These are phyloP conservation scores for Zasmidium citrigriseum DNA, from an alignment of 2,329 filamentous ascomycete genomes.

Conservation along the genomic window DNA sequence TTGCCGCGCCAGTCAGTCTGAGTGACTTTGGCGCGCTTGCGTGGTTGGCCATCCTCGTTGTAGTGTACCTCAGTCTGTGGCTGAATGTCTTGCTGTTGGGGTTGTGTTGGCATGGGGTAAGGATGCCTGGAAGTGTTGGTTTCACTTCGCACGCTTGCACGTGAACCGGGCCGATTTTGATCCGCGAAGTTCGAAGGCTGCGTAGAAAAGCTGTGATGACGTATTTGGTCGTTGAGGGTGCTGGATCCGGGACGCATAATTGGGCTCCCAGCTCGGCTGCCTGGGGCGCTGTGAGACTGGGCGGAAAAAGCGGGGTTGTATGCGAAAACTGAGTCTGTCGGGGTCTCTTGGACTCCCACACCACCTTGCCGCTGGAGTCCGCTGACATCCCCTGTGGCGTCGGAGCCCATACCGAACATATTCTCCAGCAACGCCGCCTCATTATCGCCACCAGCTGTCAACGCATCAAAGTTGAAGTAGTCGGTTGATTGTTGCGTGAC, in stretches of 20 bases:
- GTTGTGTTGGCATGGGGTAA: not conserved
- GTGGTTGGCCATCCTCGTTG: constrained; percentile 58
- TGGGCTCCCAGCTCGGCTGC: constrained; percentile 48
- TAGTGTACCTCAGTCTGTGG: constrained; percentile 29
- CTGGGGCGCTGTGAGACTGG: constrained; percentile 37
- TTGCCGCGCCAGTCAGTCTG: constrained; percentile 72
- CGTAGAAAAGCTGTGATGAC: constrained; percentile 36
- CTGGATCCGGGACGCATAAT: constrained; percentile 44
- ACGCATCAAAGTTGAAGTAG: constrained; percentile 30
- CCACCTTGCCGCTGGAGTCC: constrained; percentile 23
- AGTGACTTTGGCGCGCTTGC: constrained; percentile 79
- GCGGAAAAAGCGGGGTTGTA: constrained; percentile 37
- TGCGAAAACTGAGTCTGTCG: constrained; percentile 29
- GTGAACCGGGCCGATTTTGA: constrained; percentile 35
- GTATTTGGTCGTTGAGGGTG: constrained; percentile 30
- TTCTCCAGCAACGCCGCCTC: constrained; percentile 30
- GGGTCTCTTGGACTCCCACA: constrained; percentile 35
- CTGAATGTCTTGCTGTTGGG: constrained; percentile 18
- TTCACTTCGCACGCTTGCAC: constrained; percentile 37
- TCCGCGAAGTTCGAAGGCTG: constrained; percentile 28
- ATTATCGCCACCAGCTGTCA: constrained; percentile 19
- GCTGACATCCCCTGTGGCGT: constrained; percentile 20
- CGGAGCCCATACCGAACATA: constrained; percentile 32
- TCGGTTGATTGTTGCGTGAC: constrained; percentile 41
- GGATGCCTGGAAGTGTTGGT: constrained; percentile 24